Evolutionary conservation across 192 early-diverging fungal species (phyloP).

Genomic region (Gigaspora rosea): DNA sequence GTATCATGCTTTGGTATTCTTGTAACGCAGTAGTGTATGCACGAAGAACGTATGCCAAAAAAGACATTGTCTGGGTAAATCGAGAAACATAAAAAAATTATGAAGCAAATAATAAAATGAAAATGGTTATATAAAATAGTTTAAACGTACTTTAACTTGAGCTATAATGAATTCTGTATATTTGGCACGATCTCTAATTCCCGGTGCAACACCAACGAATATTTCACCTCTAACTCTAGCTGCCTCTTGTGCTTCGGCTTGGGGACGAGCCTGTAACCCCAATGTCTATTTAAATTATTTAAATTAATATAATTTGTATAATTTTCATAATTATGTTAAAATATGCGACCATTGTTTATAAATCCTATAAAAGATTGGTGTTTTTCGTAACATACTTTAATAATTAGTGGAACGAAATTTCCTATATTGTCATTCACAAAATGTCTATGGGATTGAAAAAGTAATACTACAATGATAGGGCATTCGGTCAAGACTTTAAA

Average conservation of each 20-base stretch:
- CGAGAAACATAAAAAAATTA: not conserved
- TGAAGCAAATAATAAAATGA: not conserved
- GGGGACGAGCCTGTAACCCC: slow-evolving; percentile 56
- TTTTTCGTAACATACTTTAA: slow-evolving; percentile 57
- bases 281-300: slow-evolving; percentile 45
- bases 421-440: slow-evolving; percentile 80
- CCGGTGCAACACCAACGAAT: slow-evolving; percentile 79
- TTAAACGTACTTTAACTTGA: slow-evolving; percentile 82
- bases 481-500: slow-evolving; percentile 99
- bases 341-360: not conserved
- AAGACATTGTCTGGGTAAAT: slow-evolving; percentile 81
- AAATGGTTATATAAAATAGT: too few species aligned
- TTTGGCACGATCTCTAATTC: slow-evolving; percentile 69
- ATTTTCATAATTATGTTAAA: not conserved
- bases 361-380: not conserved
- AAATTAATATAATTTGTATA: not conserved
- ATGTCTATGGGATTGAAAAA: slow-evolving; percentile 88
- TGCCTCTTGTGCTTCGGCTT: slow-evolving; percentile 53
- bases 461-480: slow-evolving; percentile 94
- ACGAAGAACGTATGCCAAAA: slow-evolving; percentile 92
- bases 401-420: slow-evolving; percentile 85
- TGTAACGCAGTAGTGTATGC: slow-evolving; percentile 70
- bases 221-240: slow-evolving; percentile 58
- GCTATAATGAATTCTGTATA: slow-evolving; percentile 91
- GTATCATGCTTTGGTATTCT: slow-evolving; percentile 80